Evolutionary conservation across 768 basidiomycete species (phyloP).

Genomic region (Serendipita indica): DNA sequence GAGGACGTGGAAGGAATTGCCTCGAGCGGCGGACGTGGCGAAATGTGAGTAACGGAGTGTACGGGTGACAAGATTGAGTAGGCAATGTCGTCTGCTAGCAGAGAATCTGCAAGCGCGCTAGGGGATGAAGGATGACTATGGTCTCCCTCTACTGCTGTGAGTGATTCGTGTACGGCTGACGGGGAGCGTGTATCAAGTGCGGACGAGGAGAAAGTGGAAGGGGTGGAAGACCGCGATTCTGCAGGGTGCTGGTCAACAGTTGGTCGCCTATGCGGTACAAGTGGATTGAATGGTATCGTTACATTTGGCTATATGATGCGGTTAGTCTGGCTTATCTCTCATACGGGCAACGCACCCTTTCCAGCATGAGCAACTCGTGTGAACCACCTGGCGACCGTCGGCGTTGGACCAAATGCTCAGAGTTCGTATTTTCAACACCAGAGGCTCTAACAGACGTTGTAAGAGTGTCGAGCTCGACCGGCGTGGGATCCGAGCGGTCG

Average conservation of each 20-base stretch:
- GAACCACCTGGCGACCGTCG: neutral
- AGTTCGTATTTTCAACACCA: neutral
- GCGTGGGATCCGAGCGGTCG: neutral
- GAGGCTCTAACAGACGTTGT: neutral
- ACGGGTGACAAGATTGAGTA: neutral
- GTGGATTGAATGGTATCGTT: neutral
- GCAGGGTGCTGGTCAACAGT: too few relatives aligned
- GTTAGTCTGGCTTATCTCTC: neutral
- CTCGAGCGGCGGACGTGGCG: neutral
- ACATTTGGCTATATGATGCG: neutral
- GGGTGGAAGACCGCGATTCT: neutral
- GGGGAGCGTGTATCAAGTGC: neutral
- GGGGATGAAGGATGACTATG: neutral
- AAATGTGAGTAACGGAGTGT: neutral
- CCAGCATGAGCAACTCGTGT: neutral
- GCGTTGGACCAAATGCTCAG: neutral
- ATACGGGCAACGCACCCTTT: neutral
- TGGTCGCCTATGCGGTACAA: neutral
- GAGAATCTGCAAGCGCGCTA: neutral
- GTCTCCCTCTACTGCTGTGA: neutral
- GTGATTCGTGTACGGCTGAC: neutral
- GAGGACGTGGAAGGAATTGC: neutral
- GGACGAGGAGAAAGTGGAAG: conserved; percentile 1
- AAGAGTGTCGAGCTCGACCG: neutral
- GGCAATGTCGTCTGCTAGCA: neutral